phyloP scores from a whole-genome alignment of 176 grass and related monocot genomes.

The Oryza coarctata region DNA sequence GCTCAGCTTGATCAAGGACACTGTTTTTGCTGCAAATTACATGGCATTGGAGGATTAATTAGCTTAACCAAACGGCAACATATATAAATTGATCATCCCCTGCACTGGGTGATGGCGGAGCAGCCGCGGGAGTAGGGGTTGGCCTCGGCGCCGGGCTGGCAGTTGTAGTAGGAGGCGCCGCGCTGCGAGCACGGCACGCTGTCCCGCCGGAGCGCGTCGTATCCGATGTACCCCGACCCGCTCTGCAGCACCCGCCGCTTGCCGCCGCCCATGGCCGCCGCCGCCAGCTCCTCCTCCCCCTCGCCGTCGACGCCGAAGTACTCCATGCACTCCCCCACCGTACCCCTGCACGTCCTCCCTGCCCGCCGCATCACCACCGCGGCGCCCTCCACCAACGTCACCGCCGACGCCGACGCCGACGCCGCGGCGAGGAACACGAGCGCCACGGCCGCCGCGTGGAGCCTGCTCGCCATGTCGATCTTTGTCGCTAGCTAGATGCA shows the following conservation, averaged over 20 bases:
- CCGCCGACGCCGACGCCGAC: not conserved
- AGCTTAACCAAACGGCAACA: not conserved
- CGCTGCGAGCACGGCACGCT: constrained; percentile 66
- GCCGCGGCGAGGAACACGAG: not conserved
- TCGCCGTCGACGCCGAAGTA: constrained; percentile 35
- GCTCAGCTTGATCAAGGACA: not conserved
- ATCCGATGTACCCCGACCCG: constrained; percentile 65
- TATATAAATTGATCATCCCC: constrained; percentile 9
- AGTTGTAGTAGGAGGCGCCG: constrained; percentile 96
- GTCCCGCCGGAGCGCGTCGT: constrained; percentile 62
- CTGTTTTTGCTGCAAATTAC: not conserved
- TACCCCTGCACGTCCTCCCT: constrained; percentile 36
- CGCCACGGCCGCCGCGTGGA: not conserved
- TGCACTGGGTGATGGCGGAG: constrained; percentile 67
- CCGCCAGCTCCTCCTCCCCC: constrained; percentile 28
- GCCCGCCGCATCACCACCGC: constrained; percentile 31
- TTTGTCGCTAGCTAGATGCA: no score
- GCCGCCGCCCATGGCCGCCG: not conserved
- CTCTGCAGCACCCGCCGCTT: constrained; percentile 55
- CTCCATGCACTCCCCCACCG: constrained; percentile 53
- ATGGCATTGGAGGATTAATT: not conserved
- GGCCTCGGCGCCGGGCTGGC: constrained; percentile 54
- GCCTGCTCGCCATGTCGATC: not conserved
- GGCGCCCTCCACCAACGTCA: not conserved
- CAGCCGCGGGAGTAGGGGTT: constrained; percentile 81